Percentiles rank a stretch among this genome's conserved stretches.
phyloP scores from a whole-genome alignment of 257 asterid species.

The Apocynum venetum region DNA sequence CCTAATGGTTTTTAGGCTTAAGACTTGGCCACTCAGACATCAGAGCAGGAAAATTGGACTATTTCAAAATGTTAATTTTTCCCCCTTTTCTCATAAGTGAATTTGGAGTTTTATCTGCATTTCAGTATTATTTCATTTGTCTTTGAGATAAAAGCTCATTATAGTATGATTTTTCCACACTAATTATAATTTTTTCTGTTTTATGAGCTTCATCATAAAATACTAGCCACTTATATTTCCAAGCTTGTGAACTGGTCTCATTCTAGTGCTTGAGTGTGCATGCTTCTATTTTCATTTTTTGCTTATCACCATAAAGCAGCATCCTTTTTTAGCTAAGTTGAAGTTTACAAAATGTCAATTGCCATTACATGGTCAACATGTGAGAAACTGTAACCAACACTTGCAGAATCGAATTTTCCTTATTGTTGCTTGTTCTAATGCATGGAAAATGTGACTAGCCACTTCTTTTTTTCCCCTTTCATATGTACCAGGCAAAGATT shows the following conservation, averaged over 20 bases:
- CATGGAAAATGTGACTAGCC: slow-evolving; percentile 13
- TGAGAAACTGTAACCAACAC: background rate
- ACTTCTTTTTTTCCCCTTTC: slow-evolving; percentile 2
- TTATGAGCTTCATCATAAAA: background rate
- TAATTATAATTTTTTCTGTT: background rate
- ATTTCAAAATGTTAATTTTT: background rate
- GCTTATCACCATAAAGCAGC: background rate
- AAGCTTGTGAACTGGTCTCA: background rate
- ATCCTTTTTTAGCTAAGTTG: background rate
- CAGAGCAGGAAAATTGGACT: too few species aligned
- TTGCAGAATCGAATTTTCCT: background rate
- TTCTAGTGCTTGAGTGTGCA: background rate
- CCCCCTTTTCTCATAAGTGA: background rate
- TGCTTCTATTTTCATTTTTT: background rate
- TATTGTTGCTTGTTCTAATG: background rate
- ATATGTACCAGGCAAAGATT: slow-evolving; percentile 65
- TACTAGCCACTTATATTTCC: background rate
- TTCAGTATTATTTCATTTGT: background rate
- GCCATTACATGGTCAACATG: background rate
- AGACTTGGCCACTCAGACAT: background rate
- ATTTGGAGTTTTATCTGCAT: background rate
- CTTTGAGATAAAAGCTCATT: background rate
- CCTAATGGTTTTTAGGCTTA: background rate
- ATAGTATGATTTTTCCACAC: background rate
- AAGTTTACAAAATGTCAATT: background rate